These are phyloP conservation scores for Wilcoxina mikolae DNA, from an alignment of 495 filamentous ascomycete genomes.

Conservation along the genomic window DNA sequence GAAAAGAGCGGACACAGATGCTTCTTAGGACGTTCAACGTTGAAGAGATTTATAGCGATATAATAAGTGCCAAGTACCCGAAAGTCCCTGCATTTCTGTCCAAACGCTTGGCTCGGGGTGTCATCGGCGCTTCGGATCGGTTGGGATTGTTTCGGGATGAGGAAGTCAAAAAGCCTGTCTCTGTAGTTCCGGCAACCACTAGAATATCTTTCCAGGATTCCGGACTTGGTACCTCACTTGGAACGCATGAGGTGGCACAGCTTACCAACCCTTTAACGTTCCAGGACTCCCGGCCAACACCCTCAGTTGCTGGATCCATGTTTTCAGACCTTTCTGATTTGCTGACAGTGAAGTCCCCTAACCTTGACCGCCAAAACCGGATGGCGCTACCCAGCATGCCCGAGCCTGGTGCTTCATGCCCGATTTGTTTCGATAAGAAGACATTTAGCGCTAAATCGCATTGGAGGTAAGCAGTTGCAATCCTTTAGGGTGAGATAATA, in stretches of 20 bases:
- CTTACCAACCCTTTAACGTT: too few relatives aligned
- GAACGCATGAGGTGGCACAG: too few relatives aligned
- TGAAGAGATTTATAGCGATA: neutral
- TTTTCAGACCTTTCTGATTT: neutral
- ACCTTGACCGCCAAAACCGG: neutral
- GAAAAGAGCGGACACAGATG: neutral
- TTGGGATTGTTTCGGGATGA: neutral
- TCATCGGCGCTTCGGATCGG: neutral
- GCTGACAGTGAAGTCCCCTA: neutral
- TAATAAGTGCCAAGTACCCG: neutral
- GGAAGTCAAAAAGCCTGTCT: neutral
- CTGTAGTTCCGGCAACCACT: neutral
- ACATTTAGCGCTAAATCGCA: neutral
- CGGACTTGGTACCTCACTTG: neutral
- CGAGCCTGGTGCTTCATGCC: neutral
- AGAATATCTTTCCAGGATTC: neutral
- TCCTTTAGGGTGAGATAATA: too few relatives aligned
- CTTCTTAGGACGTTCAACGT: neutral
- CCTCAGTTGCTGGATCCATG: neutral
- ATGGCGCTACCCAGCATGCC: neutral
- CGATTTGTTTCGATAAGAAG: neutral
- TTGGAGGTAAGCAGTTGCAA: neutral
- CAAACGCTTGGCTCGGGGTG: neutral
- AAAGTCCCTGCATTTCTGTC: neutral
- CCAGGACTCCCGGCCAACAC: too few relatives aligned